phyloP scores from a whole-genome alignment of 1,139 yeast genomes.

The Taphrina deformans region DNA sequence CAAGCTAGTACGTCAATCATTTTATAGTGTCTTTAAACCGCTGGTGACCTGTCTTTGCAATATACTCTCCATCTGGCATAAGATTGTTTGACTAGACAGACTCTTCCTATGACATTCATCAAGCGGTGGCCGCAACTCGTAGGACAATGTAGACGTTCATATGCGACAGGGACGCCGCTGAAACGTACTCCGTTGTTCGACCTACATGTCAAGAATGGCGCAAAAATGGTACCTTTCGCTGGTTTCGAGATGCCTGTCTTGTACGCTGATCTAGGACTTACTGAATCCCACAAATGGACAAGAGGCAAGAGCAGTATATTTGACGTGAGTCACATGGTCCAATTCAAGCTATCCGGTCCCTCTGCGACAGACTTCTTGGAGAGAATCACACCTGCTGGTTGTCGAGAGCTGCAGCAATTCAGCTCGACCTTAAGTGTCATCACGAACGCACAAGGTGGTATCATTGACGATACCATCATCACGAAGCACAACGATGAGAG shows the following conservation, averaged over 20 bases:
- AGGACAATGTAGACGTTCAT: neutral
- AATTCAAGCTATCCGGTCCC: constrained; percentile 57
- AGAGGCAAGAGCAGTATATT: constrained; percentile 83
- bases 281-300: constrained; percentile 94
- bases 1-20: too few relatives aligned
- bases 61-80: too few relatives aligned
- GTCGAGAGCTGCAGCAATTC: constrained; percentile 56
- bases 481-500: constrained; percentile 77
- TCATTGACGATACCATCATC: constrained; percentile 85
- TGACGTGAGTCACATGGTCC: constrained; percentile 90
- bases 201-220: constrained; percentile 74
- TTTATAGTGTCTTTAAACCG: too few relatives aligned
- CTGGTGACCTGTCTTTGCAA: too few relatives aligned
- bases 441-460: constrained; percentile 70
- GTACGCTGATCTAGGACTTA: constrained; percentile 73
- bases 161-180: constrained; percentile 38
- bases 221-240: constrained; percentile 92
- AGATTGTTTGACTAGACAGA: too few relatives aligned
- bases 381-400: constrained; percentile 81
- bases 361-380: constrained; percentile 71
- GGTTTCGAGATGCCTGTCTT: constrained; percentile 93
- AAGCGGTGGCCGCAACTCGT: neutral
- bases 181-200: constrained; percentile 78
- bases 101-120: neutral
- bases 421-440: constrained; percentile 75